Evolutionary conservation across 768 basidiomycete genomes (phyloP), one percentile per base, ranked within the genome.

Genomic region (Paxillus ammoniavirescens): DNA sequence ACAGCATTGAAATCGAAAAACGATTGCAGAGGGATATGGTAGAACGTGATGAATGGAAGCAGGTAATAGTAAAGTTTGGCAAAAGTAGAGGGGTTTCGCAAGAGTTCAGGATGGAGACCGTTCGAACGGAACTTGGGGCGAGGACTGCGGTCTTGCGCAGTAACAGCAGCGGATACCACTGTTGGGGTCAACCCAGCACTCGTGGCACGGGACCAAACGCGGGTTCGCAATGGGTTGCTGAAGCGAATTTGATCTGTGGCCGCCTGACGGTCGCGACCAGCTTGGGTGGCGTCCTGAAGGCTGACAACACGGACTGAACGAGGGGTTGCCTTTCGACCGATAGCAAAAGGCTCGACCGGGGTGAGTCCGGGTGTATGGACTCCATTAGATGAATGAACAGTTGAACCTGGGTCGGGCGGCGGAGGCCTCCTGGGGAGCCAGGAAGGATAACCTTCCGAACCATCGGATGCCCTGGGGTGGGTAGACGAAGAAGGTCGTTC

Each of bases 1-100:
- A 87, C 84, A 61, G 86, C 84, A 68, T 94, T 93, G 69, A 93
- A 92, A 65, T 96, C 93, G 67, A 95, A 85, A 65, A 88, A 94
- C 1, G 87, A 84, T 68, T 93, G 91, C 8, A 90, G 66, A 23
- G 83, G 82, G 38, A 91, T 72, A 64, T 91, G 86, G 17, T 81
- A 83, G 66, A 92, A 83, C 6, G 82, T 78, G 57, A 91, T 67
- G 14, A 91, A 38, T n/a, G 87, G 88, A 65, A 82, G 84, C 33
- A 87, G 64, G 63, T 82, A 85, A 70, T 82, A 92, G 68, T 84
- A 84, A 43, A 87, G 62, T 58, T 73, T 81, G 59, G 79, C 79
- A 54, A 68, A 71, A 62, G 67, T 62, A 21, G 80, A 80, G 2
- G 87, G 87, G 64, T 77, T 82, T 57, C 80, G 80, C 52, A 91